Percentiles rank a stretch among this genome's conserved stretches.
These are phyloP conservation scores for Paecilomyces sp. DNA, from an alignment of 2,329 filamentous ascomycete genomes.

Conservation along the genomic window DNA sequence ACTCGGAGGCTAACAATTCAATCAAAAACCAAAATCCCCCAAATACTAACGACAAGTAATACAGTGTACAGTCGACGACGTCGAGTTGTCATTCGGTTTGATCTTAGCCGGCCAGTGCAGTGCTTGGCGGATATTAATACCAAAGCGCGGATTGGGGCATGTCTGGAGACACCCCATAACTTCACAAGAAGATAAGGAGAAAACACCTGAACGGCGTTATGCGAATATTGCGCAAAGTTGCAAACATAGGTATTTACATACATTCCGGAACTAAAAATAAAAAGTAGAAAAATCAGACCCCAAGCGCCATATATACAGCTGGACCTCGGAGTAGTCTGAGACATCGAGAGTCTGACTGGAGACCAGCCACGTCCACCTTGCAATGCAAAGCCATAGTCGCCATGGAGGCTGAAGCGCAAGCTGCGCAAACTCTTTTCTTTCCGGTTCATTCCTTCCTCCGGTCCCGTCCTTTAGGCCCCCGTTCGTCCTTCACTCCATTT, in stretches of 20 bases:
- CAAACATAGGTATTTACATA: constrained; percentile 8
- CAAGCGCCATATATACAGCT: constrained; percentile 11
- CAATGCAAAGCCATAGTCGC: background rate
- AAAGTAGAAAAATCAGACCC: constrained; percentile 3
- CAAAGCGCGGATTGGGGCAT: background rate
- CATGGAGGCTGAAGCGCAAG: background rate
- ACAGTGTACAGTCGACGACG: background rate
- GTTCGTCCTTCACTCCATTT: background rate
- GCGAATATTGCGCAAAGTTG: background rate
- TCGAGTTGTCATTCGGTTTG: background rate
- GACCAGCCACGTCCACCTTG: background rate
- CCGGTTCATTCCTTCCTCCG: constrained; percentile 1
- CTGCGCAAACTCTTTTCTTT: background rate
- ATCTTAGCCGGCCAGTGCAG: background rate
- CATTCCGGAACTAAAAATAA: constrained; percentile 6
- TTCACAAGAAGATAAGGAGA: background rate
- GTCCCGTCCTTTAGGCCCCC: background rate
- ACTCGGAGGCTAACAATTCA: background rate
- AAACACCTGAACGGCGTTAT: background rate
- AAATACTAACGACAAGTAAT: background rate
- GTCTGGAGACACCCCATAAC: background rate
- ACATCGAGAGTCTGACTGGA: background rate
- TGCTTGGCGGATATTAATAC: background rate
- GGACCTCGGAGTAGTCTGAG: background rate
- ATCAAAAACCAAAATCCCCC: background rate